Evolutionary conservation across 306 rosid species (phyloP).

Genomic region (Delonix regia): DNA sequence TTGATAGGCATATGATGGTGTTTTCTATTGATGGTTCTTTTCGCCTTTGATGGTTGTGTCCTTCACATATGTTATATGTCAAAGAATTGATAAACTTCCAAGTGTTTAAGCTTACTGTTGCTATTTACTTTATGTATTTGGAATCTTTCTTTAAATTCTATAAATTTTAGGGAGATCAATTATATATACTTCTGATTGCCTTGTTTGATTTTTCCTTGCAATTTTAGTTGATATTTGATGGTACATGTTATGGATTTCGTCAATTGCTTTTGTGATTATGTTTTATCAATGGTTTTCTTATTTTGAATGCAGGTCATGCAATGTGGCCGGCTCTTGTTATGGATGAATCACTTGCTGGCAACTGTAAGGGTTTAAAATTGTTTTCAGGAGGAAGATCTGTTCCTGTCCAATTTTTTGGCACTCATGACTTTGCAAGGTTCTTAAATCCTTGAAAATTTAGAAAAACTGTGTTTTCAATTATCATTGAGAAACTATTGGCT

Average conservation of each 20-base stretch:
- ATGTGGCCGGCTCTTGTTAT: conserved; percentile 99
- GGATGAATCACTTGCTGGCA: conserved; percentile 86
- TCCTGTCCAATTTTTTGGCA: conserved; percentile 96
- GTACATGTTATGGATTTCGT: conserved; percentile 32
- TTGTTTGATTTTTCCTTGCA: conserved; percentile 29
- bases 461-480: conserved; percentile 19
- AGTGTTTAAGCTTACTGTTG: not conserved
- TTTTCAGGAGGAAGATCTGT: conserved; percentile 74
- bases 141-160: not conserved
- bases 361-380: conserved; percentile 74
- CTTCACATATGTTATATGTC: not conserved
- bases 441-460: conserved; percentile 35
- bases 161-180: not conserved
- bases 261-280: conserved; percentile 10
- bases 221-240: conserved; percentile 20
- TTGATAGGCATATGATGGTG: not conserved
- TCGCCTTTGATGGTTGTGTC: not conserved
- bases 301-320: conserved; percentile 76
- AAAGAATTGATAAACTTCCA: not conserved
- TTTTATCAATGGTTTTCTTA: conserved; percentile 29
- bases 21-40: not conserved
- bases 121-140: not conserved
- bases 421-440: conserved; percentile 98
- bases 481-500: conserved; percentile 13
- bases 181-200: not conserved